Evolutionary conservation across 768 basidiomycete genomes (phyloP).

Genomic region (Tricholoma terreum): DNA sequence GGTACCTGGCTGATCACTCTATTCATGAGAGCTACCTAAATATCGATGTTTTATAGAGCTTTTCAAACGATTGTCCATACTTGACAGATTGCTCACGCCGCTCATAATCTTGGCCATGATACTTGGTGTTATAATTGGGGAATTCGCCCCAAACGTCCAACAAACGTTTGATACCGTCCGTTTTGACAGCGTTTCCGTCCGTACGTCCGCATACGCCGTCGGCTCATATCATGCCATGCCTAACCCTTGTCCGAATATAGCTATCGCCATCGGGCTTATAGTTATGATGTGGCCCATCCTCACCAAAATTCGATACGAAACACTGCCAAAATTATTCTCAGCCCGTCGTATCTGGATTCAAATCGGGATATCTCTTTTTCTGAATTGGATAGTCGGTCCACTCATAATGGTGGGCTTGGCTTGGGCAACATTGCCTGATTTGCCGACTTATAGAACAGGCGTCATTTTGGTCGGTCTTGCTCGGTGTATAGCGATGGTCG

Average conservation of each 20-base stretch:
- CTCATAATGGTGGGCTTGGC: slow-evolving; percentile 83
- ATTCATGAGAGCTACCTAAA: not conserved
- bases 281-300: slow-evolving; percentile 88
- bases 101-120: slow-evolving; percentile 73
- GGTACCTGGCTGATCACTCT: not conserved
- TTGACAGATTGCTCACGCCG: slow-evolving; percentile 25
- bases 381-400: slow-evolving; percentile 83
- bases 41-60: slow-evolving; percentile 7
- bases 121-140: slow-evolving; percentile 70
- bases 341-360: slow-evolving; percentile 62
- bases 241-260: slow-evolving; percentile 33
- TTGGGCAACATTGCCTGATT: slow-evolving; percentile 82
- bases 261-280: slow-evolving; percentile 77
- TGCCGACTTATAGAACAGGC: slow-evolving; percentile 70
- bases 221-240: too few species aligned
- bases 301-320: slow-evolving; percentile 75
- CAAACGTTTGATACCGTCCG: slow-evolving; percentile 59
- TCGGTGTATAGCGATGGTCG: slow-evolving; percentile 70
- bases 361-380: slow-evolving; percentile 57
- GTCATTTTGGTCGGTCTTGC: slow-evolving; percentile 83
- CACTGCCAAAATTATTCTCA: slow-evolving; percentile 53
- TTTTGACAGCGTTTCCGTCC: slow-evolving; percentile 71
- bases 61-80: slow-evolving; percentile 19
- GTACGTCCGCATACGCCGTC: slow-evolving; percentile 41
- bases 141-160: slow-evolving; percentile 58